Base-by-base conservation (phyloP, 768 basidiomycete genomes). In the Boletus speciosus region DNA sequence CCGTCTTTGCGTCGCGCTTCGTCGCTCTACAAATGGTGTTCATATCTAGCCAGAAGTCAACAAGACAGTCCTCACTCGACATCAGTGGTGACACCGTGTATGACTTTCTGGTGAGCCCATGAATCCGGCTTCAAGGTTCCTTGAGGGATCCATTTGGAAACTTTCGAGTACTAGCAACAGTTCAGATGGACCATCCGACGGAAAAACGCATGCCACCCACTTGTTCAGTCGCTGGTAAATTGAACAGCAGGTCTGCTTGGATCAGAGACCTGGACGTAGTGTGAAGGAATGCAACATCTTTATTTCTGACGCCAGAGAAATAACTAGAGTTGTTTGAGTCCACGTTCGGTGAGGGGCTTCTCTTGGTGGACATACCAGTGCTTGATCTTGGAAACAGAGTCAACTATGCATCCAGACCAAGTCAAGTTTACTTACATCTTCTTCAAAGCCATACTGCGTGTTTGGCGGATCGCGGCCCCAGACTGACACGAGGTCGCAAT, bases 221-320 rank as follows among this genome's bases (percentile, higher is more conserved):
- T 72, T 93, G 91, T 69, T 95, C 92, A 2, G 67, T 84, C 5
- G 81, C 74, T 1, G 92, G 90, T 12, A 95, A 74, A 72, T 94
- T 94, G 74, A 92, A 81, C 3, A 95, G 68, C 41, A 95, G 73
- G 68, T 97, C 93, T 2, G 90, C 93, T 67, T 87, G 77, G 43
- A 95, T 79, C 42, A 95, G 73, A 0, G 85, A 81, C 66, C 83
- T 88, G 14, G 84, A 86, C 1, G 80, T 74, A 12, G 74, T 70
- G 63, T 96, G 93, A 54, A 87, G 80, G 71, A 91, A 93, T 0
- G 91, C 89, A 14, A 94, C 81, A 49, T 95, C 93, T 64, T 89
- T 87, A 65, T 90, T 90, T 56, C 71, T 74, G 63, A 82, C 80
- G 1, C 86, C 86, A 10, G 84, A 75, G 65, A 90, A 89, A 63